Evolutionary conservation across 1,284 basidiomycete species (phyloP).

Genomic region (Dichomitus squalens): DNA sequence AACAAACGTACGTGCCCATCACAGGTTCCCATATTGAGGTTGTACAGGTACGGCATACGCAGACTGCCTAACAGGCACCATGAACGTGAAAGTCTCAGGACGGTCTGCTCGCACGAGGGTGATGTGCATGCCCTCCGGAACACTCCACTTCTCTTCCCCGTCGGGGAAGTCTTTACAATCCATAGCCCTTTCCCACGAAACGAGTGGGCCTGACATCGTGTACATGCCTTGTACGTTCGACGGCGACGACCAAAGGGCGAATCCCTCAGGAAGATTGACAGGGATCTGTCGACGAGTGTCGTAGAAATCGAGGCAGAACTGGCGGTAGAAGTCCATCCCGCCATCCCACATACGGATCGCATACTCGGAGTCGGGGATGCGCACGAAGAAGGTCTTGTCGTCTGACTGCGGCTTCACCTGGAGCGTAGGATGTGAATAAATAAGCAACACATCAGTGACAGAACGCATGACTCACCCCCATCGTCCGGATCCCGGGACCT

Average conservation of each 20-base stretch:
- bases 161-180: background rate
- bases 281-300: background rate
- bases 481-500: background rate
- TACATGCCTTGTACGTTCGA: background rate
- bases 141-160: constrained; percentile 1
- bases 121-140: background rate
- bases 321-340: background rate
- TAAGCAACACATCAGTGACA: background rate
- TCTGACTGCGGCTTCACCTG: background rate
- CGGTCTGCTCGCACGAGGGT: background rate
- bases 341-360: constrained; percentile 1
- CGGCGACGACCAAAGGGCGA: background rate
- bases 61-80: background rate
- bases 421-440: background rate
- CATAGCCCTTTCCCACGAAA: background rate
- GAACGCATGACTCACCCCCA: background rate
- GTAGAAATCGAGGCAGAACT: constrained; percentile 3
- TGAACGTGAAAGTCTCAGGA: background rate
- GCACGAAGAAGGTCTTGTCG: background rate
- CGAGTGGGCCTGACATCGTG: background rate
- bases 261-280: background rate
- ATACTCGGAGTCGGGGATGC: background rate
- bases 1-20: background rate
- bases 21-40: background rate
- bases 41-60: background rate